phyloP scores from a whole-genome alignment of 1,284 basidiomycete species.

The Blastosporella zonata region DNA sequence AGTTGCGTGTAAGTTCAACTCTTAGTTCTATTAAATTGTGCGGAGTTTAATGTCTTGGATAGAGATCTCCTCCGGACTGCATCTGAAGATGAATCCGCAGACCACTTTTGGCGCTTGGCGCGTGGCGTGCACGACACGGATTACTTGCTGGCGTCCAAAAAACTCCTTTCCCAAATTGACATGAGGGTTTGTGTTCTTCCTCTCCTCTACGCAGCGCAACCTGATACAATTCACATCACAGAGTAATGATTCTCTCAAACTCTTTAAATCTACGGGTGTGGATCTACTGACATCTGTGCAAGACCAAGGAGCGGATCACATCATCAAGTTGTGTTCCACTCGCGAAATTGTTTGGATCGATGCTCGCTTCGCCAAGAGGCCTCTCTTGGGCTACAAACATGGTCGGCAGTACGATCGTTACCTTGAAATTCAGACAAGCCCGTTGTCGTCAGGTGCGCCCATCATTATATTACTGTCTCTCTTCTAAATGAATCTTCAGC shows the following conservation, averaged over 20 bases:
- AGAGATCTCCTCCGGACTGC: slow-evolving; percentile 13
- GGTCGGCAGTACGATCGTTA: slow-evolving; percentile 57
- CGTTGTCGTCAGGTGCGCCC: slow-evolving; percentile 36
- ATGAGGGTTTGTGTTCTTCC: slow-evolving; percentile 40
- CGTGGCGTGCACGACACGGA: slow-evolving; percentile 20
- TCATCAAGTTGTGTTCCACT: slow-evolving; percentile 56
- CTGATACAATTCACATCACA: slow-evolving; percentile 16
- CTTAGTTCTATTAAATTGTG: not conserved
- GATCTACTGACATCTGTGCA: slow-evolving; percentile 54
- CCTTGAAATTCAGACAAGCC: slow-evolving; percentile 41
- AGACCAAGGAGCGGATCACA: slow-evolving; percentile 36
- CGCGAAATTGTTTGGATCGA: slow-evolving; percentile 67
- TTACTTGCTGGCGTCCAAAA: slow-evolving; percentile 33
- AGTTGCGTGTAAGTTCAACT: slow-evolving; percentile 28
- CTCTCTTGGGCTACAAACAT: slow-evolving; percentile 61
- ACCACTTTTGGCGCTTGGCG: slow-evolving; percentile 26
- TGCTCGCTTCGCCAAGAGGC: slow-evolving; percentile 47
- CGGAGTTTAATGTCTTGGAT: not conserved
- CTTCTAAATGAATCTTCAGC: slow-evolving; percentile 29
- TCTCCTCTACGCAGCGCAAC: not conserved
- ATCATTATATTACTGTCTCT: not conserved
- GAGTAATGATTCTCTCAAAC: slow-evolving; percentile 25
- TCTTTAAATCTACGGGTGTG: slow-evolving; percentile 34
- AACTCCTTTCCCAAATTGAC: slow-evolving; percentile 38
- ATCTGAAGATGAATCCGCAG: slow-evolving; percentile 1